A percentile compares a stretch with the other conserved stretches of the same genome.
These are phyloP conservation scores for Leucocoprinus sp. DNA, from an alignment of 768 basidiomycete species.

Conservation along the genomic window DNA sequence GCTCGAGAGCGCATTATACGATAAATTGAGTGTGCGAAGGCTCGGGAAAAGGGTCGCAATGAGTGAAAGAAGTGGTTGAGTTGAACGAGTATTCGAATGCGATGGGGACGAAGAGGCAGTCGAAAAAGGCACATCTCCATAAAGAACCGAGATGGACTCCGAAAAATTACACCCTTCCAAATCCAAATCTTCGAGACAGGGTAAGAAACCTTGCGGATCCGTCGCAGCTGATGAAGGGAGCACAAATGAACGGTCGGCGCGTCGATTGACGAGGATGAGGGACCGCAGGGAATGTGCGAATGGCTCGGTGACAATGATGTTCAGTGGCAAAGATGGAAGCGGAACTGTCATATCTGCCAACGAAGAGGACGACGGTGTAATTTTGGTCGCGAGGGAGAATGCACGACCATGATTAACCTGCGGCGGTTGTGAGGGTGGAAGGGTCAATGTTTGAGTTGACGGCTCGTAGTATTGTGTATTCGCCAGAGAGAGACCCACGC, in stretches of 20 bases:
- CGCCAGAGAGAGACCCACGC: conserved; percentile 27
- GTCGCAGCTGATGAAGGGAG: conserved; percentile 33
- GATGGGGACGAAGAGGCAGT: conserved; percentile 26
- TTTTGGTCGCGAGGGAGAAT: conserved; percentile 43
- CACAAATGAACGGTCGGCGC: conserved; percentile 55
- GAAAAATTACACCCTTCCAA: conserved; percentile 66
- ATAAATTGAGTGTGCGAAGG: conserved; percentile 60
- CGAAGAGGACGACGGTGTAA: conserved; percentile 17
- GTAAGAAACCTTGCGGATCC: conserved; percentile 39
- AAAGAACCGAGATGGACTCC: conserved; percentile 47
- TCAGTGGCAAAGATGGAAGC: conserved; percentile 60
- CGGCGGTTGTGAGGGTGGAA: conserved; percentile 53
- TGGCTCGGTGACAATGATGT: conserved; percentile 47
- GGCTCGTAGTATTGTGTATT: conserved; percentile 55
- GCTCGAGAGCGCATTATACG: conserved; percentile 63
- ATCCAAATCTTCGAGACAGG: conserved; percentile 63
- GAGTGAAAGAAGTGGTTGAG: conserved; percentile 48
- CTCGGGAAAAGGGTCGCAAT: conserved; percentile 64
- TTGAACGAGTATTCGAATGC: conserved; percentile 26
- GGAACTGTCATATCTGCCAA: conserved; percentile 47
- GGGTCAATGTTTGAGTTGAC: conserved; percentile 47
- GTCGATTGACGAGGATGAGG: conserved; percentile 55
- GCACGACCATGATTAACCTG: conserved; percentile 50
- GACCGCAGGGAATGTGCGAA: conserved; percentile 52
- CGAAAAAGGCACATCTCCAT: conserved; percentile 19